Base-by-base conservation (phyloP, 345 rosid genomes). In the Psidium guajava region DNA sequence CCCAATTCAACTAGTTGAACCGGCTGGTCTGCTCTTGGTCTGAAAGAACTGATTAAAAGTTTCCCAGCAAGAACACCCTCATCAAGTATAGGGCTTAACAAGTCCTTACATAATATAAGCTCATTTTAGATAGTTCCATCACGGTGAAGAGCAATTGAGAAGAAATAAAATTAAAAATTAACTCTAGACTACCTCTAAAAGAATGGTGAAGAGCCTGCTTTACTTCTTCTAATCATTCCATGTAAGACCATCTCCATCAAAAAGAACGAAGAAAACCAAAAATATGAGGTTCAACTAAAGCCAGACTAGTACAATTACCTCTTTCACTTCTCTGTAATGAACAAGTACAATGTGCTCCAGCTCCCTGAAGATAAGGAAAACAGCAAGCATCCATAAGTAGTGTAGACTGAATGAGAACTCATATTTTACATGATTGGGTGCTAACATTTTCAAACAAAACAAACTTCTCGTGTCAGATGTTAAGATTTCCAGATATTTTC, bases 251-350 rank as follows among this genome's bases (percentile, higher is more conserved):
- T 69, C 47, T 32, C 77, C 47, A 36, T 69, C 18, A 69, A 82
- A 52, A 52, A 82, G 24, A 54, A 56, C 13, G 18, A 61, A 54
- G 82, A 47, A 52, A 82, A 83, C 82, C n/a, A 77, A 32, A 87
- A 42, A 40, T 28, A 52, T 11, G 47, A 5, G n/a, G 58, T 53
- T 22, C 47, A 54, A 55, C 56, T 36, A 64, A 84, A 84, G 54
- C 77, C 69, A 32, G 54, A 44, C 22, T 47, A 49, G 3, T 12
- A 83, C 47, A 36, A 69, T 59, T 94, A 96, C 99, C 97, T 93
- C 94, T 84, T 93, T 94, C 85, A 96, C 96, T 91, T 95, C 96
- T 90, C 95, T 91, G 91, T 96, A 94, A 88, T 94, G 96, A 50
- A 94, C 96, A 84, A 94, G 91, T 84, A 94, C 96, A 82, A 93